Evolutionary conservation across 306 rosid species (phyloP), one percentile per base, ranked within the genome.

Genomic region (Vigna radiata): DNA sequence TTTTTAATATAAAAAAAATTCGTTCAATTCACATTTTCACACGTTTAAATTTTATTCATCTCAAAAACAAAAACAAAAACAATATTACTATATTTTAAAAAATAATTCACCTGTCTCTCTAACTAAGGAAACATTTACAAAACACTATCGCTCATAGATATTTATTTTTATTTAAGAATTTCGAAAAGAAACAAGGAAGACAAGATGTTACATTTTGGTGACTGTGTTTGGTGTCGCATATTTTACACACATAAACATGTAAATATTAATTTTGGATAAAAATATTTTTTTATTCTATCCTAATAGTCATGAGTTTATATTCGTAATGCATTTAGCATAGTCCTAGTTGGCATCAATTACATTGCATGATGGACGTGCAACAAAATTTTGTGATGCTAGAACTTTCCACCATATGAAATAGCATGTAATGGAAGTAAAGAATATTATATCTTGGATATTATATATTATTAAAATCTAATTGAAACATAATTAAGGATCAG

Each of bases 341-440:
- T 25, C 64, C 37, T 27, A 13, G 46, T 61, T 15, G 46, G 9
- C 49, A 36, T 36, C 8, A 27, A 27, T 59, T 13, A 25, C 39
- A 13, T 27, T 36, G 48, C 48, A 6, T 63, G 69, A 37, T 36
- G 8, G 70, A 64, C 70, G 6, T 64, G 29, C 27, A 37, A 36
- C 29, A 60, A 64, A 59, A 14, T n/a, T 36, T n/a, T 29, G 68
- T 60, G 66, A 60, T 27, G 65, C 39, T 59, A 17, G 15, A 23
- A 29, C 43, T 15, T 31, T 31, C 67, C 67, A 61, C 67, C 44
- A 23, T 23, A 23, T 23, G 18, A 19, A 0, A 14, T n/a, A 37
- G 6, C 63, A n/a, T 58, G 33, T 17, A 25, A 25, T 11, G n/a
- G n/a, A 23, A 1, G 12, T 0, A 29, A 14, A 15, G 19, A 25